Conservation (phyloP, 768 basidiomycete genomes). For the Strobilomyces dryophilus region DNA sequence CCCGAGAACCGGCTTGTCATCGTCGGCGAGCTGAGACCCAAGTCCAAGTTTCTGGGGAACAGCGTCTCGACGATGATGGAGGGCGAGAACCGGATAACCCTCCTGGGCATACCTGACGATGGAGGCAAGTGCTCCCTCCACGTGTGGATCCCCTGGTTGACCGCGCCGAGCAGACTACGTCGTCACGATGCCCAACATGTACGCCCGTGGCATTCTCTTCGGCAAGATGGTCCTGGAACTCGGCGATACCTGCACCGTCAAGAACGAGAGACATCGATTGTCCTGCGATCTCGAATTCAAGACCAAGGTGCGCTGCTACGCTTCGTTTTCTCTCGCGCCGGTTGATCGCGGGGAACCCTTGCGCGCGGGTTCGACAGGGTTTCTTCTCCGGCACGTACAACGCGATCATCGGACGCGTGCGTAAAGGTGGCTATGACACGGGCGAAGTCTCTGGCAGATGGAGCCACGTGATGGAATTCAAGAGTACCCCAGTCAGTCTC, state of each 20-base stretch:
- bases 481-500: conserved; percentile 53
- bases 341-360: no score
- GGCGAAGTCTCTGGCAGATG: conserved; percentile 91
- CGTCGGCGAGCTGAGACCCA: conserved; percentile 90
- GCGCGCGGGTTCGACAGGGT: conserved; percentile 45
- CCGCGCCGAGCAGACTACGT: conserved; percentile 57
- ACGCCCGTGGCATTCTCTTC: conserved; percentile 81
- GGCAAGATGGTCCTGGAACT: conserved; percentile 96
- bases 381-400: conserved; percentile 99
- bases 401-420: conserved; percentile 76
- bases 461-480: conserved; percentile 88
- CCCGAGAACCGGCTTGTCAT: conserved; percentile 85
- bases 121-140: conserved; percentile 54
- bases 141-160: conserved; percentile 2
- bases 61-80: conserved; percentile 96
- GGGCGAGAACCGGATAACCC: conserved; percentile 83
- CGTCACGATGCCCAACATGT: conserved; percentile 98
- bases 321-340: no score
- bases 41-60: conserved; percentile 95
- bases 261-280: conserved; percentile 73
- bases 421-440: conserved; percentile 55
- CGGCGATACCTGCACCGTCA: conserved; percentile 82
- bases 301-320: conserved; percentile 66
- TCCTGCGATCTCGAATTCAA: conserved; percentile 92
- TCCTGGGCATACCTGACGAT: conserved; percentile 81